These are phyloP conservation scores for Coemansia sp. DNA, from an alignment of 192 early-diverging fungal genomes.

Conservation along the genomic window DNA sequence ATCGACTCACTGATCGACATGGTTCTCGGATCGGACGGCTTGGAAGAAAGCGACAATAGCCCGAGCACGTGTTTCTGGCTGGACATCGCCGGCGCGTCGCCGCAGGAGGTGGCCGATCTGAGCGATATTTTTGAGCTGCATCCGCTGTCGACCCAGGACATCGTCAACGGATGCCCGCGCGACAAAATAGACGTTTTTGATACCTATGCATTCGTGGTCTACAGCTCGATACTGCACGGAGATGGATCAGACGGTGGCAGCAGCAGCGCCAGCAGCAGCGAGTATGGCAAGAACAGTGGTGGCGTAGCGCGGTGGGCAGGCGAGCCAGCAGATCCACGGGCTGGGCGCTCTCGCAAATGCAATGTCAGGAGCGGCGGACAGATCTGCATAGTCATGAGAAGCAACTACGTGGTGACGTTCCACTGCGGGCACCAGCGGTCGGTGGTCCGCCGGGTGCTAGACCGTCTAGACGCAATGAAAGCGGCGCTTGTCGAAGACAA, in stretches of 20 bases:
- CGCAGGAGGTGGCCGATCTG: conserved; percentile 60
- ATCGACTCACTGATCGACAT: conserved; percentile 15
- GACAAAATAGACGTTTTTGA: conserved; percentile 82
- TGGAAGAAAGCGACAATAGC: background rate
- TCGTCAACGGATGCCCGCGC: conserved; percentile 78
- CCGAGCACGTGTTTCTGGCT: conserved; percentile 67
- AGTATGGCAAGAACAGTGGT: conserved; percentile 4
- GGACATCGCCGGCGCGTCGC: conserved; percentile 59
- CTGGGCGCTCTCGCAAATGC: background rate
- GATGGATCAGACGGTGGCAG: background rate
- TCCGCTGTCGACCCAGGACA: conserved; percentile 86
- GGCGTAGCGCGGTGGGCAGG: background rate
- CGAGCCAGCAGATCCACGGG: background rate
- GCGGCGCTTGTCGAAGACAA: conserved; percentile 7
- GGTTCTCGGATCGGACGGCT: background rate
- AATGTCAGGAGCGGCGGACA: background rate
- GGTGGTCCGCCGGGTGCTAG: conserved; percentile 19
- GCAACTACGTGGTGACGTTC: conserved; percentile 34
- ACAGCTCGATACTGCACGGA: conserved; percentile 32
- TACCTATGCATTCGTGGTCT: conserved; percentile 65
- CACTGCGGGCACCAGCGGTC: conserved; percentile 21
- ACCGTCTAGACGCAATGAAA: conserved; percentile 34
- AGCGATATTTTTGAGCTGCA: conserved; percentile 70
- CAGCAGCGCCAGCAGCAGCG: background rate
- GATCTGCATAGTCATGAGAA: conserved; percentile 34